Evolutionary conservation across 1,284 basidiomycete species (phyloP).

Genomic region (Marasmius sp.): DNA sequence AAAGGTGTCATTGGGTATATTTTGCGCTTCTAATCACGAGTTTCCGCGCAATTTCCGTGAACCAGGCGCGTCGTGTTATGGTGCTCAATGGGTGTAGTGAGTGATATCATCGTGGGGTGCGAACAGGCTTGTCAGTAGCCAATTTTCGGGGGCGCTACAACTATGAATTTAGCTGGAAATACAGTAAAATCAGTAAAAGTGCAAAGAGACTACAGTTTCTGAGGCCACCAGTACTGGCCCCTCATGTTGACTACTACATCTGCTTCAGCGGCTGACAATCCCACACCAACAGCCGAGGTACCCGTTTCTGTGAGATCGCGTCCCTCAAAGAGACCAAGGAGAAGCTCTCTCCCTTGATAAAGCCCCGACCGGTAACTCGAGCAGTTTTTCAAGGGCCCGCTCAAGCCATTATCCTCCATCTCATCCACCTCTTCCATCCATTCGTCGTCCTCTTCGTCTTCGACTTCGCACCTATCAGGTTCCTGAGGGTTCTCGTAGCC

Average conservation of each 20-base stretch:
- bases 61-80: too few relatives aligned
- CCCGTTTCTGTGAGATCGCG: not conserved
- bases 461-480: not conserved
- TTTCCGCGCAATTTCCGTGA: too few relatives aligned
- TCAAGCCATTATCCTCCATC: conserved; percentile 7
- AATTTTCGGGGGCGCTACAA: not conserved
- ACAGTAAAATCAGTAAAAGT: not conserved
- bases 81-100: too few relatives aligned
- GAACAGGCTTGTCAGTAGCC: conserved; percentile 14
- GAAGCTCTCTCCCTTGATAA: conserved; percentile 45
- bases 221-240: conserved; percentile 59
- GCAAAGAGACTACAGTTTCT: conserved; percentile 37
- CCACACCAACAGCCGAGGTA: not conserved
- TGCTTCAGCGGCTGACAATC: conserved; percentile 38
- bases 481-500: not conserved
- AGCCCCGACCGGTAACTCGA: conserved; percentile 21
- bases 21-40: too few relatives aligned
- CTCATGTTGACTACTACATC: conserved; percentile 56
- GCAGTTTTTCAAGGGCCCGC: conserved; percentile 7
- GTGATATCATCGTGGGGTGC: not conserved
- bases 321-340: conserved; percentile 26
- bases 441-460: not conserved
- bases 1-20: too few relatives aligned
- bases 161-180: not conserved
- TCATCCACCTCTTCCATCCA: not conserved